phyloP scores from a whole-genome alignment of 2,329 filamentous ascomycete genomes.

The Trichoderma sp. region DNA sequence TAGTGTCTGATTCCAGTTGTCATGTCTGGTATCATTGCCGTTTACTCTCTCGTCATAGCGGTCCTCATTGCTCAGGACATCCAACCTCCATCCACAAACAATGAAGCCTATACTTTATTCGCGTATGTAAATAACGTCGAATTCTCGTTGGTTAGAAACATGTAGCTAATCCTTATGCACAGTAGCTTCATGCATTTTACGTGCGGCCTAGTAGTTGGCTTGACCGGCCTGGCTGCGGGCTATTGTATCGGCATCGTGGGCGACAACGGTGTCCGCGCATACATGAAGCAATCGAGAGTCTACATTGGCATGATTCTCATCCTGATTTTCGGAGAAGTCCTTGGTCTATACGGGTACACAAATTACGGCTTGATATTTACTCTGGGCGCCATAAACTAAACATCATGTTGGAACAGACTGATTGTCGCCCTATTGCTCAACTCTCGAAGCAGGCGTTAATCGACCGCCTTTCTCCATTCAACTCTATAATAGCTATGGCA shows the following conservation, averaged over 20 bases:
- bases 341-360: slow-evolving; percentile 91
- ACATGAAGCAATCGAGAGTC: slow-evolving; percentile 93
- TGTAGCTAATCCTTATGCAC: slow-evolving; percentile 10
- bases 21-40: slow-evolving; percentile 99
- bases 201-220: slow-evolving; percentile 84
- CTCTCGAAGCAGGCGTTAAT: slow-evolving; percentile 30
- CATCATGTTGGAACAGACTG: slow-evolving; percentile 56
- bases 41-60: slow-evolving; percentile 97
- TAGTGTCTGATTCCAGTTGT: slow-evolving; percentile 85
- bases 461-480: no score
- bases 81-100: slow-evolving; percentile 62
- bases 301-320: slow-evolving; percentile 99
- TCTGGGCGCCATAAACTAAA: neutral
- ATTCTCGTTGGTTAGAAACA: slow-evolving; percentile 27
- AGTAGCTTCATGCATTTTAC: slow-evolving; percentile 93
- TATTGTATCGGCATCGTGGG: slow-evolving; percentile 97
- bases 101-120: slow-evolving; percentile 73
- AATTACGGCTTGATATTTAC: slow-evolving; percentile 15
- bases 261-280: slow-evolving; percentile 89
- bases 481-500: no score
- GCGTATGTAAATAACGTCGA: slow-evolving; percentile 54
- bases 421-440: slow-evolving; percentile 94
- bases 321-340: slow-evolving; percentile 95
- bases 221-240: slow-evolving; percentile 89
- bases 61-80: slow-evolving; percentile 94